Evolutionary conservation across 257 asterid species (phyloP), one percentile per base, ranked within the genome.

Genomic region (Pogostemon cablin): DNA sequence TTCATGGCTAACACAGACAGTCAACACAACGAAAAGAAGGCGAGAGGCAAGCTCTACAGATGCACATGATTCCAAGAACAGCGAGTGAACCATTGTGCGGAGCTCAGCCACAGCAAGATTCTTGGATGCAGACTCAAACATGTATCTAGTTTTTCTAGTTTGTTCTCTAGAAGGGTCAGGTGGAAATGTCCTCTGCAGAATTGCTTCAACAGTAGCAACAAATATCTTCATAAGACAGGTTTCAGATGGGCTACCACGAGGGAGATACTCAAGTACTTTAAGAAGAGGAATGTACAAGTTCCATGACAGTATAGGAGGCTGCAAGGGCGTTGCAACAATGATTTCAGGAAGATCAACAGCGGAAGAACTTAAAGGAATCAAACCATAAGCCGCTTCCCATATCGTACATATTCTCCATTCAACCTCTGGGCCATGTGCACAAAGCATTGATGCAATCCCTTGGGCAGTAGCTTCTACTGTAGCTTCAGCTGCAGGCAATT

Each of bases 361-460:
- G 43, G 96, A 93, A 72, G 99, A 93, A 79, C 95, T 87, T 81
- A 93, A 78, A 37, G 99, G 99, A 83, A 95, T 89, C 78, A 95
- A 80, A 57, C 99, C 99, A 77, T 95, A 95, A 63, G 99, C 99
- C 72, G 97, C 99, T 91, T 95, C 99, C 99, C 99, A 95, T 65
- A 95, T 89, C 56, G 99, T 95, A 77, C 99, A 95, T 82, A 95
- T 91, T 78, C 99, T 86, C 98, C 99, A 95, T 78, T 95, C 98
- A 55, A 91, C 99, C 86, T 95, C 99, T 15, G 98, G 96, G 52
- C 98, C 99, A 67, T 95, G 98, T 69, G 99, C 98, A 71, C 99
- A 95, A 74, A 95, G 99, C 99, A 95, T 91, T 9, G 99, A 95
- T 40, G 99, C 98, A 84, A 95, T 91, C 72, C 98, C 99, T 76